Conservation (phyloP, 768 basidiomycete genomes). For the Xerocomellus intermedius region DNA sequence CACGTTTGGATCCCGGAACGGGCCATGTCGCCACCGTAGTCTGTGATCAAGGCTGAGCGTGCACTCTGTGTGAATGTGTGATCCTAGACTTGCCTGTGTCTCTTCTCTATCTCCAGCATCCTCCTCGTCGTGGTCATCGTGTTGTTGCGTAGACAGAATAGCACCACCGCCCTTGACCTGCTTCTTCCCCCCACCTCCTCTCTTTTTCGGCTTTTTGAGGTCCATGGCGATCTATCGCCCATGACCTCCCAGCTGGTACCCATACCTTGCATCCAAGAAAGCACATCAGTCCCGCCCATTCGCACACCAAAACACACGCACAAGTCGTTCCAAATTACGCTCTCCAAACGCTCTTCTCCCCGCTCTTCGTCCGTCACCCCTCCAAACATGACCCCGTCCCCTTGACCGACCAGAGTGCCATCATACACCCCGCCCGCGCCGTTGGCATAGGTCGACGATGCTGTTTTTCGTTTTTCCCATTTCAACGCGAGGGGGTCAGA, state of each 20-base stretch:
- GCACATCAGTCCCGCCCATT: background rate
- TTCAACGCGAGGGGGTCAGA: slow-evolving; percentile 50
- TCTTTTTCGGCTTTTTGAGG: slow-evolving; percentile 62
- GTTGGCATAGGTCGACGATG: slow-evolving; percentile 53
- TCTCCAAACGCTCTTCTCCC: slow-evolving; percentile 80
- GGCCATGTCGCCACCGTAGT: background rate
- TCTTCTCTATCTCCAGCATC: slow-evolving; percentile 19
- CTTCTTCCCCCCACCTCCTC: slow-evolving; percentile 41
- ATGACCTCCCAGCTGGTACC: slow-evolving; percentile 70
- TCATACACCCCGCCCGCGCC: slow-evolving; percentile 78
- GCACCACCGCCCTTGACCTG: background rate
- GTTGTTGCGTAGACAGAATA: background rate
- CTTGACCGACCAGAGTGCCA: slow-evolving; percentile 74
- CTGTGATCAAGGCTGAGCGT: background rate
- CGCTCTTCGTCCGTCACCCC: slow-evolving; percentile 87
- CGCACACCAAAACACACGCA: background rate
- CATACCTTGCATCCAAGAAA: slow-evolving; percentile 52
- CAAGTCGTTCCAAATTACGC: slow-evolving; percentile 87
- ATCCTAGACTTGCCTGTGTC: slow-evolving; percentile 5
- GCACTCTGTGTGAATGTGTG: background rate
- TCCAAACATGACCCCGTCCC: slow-evolving; percentile 80
- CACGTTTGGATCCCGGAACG: slow-evolving; percentile 17
- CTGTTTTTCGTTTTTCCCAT: slow-evolving; percentile 86
- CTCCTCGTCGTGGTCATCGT: slow-evolving; percentile 14
- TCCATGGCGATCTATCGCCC: slow-evolving; percentile 78